Evolutionary conservation across 1,284 basidiomycete genomes (phyloP).

Genomic region (Tilletiaria anomala): DNA sequence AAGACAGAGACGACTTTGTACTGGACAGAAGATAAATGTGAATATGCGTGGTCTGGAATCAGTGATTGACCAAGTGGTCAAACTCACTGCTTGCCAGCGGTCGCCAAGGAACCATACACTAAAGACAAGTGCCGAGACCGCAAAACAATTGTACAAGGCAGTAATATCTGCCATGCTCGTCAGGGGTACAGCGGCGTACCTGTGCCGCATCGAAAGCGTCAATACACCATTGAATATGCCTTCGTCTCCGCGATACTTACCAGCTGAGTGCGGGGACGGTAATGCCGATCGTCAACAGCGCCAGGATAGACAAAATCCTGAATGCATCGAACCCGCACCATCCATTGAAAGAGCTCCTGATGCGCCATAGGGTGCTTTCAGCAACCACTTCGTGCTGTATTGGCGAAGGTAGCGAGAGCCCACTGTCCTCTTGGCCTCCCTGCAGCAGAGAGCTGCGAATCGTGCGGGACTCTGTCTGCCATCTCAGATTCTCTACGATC

Average conservation of each 20-base stretch:
- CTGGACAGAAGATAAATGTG: slow-evolving; percentile 1
- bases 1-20: slow-evolving; percentile 29
- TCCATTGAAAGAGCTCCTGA: neutral
- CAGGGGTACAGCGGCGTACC: slow-evolving; percentile 32
- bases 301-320: slow-evolving; percentile 12
- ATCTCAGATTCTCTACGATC: slow-evolving; percentile 23
- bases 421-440: neutral
- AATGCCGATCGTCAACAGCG: slow-evolving; percentile 27
- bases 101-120: slow-evolving; percentile 35
- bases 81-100: slow-evolving; percentile 17
- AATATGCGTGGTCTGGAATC: neutral
- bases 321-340: slow-evolving; percentile 3
- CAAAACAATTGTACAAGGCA: slow-evolving; percentile 38
- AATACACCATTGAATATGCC: neutral
- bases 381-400: neutral
- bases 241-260: slow-evolving; percentile 2
- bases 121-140: slow-evolving; percentile 37
- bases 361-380: neutral
- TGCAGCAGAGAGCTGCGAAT: too few relatives aligned
- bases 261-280: slow-evolving; percentile 35
- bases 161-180: slow-evolving; percentile 39
- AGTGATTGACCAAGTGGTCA: neutral
- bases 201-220: neutral
- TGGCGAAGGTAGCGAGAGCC: neutral
- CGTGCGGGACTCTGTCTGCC: slow-evolving; percentile 21